Base-by-base conservation (phyloP, 2,329 filamentous ascomycete genomes). In the Tolypocladium sp. region DNA sequence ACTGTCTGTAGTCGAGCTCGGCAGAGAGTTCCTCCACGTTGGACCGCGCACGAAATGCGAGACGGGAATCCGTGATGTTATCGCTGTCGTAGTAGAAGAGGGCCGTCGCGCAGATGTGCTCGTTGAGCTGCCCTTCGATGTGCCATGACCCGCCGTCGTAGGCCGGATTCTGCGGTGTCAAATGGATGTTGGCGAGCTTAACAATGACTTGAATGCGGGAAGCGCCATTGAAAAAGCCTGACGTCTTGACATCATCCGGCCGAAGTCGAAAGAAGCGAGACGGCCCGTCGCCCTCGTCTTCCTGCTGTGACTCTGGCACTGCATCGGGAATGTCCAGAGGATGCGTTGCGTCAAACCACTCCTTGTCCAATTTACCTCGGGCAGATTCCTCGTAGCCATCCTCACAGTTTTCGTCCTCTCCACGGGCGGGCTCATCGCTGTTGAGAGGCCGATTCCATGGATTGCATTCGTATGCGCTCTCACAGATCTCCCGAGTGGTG, bases 71-170 rank as follows among this genome's bases (percentile, higher is more conserved):
- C 0, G 79, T 80, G 55, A 88, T 79, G 67, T 90, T 89, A 0
- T 84, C 77, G 53, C 68, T 73, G 60, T 86, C 81, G 63, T 83
- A 83, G 68, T 86, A 85, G 69, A 85, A 86, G 22, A 89, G 72
- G 0, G 85, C 82, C 0, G 84, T 85, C 0, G 84, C 84, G 63
- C 79, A 80, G 44, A 90, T 87, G 62, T 81, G 81, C 68, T 89
- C 86, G 64, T 89, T 88, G 8, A 77, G 63, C 61, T 74, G 73
- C 17, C 82, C 82, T 62, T 85, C 82, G 2, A 82, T 66, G 62
- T 85, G 82, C 79, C 82, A 85, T 1, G 70, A 72, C 0, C 82
- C 82, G n/a, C 80, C 80, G 0, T 71, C 69, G 62, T 84, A 88
- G 0, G 66, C 65, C 0, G 85, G 81, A 2, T 82, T 78, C 22